phyloP scores from a whole-genome alignment of 352 stramenopile species.

The Pythium angustatum region DNA sequence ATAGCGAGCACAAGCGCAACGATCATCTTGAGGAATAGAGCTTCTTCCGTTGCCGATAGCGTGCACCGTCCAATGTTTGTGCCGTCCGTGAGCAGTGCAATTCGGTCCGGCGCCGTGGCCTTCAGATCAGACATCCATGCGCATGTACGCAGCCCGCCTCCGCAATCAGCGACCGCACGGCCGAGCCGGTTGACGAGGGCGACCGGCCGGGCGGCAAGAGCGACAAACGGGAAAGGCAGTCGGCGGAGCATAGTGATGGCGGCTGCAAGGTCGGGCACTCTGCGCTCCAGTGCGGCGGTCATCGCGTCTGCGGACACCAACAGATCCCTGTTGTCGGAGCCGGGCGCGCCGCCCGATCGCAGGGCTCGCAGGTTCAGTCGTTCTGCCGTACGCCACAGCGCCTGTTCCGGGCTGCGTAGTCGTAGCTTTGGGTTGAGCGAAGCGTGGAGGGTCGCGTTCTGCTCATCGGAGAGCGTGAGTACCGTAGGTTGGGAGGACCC shows the following conservation, averaged over 20 bases:
- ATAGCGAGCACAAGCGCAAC: background rate
- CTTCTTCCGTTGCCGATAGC: background rate
- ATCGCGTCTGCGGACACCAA: background rate
- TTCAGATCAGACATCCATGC: background rate
- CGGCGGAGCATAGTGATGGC: background rate
- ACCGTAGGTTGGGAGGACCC: background rate
- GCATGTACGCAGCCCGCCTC: background rate
- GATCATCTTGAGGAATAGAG: background rate
- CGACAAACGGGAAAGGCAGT: slow-evolving; percentile 4
- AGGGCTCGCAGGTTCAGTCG: background rate
- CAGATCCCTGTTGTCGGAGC: background rate
- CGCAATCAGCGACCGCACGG: background rate
- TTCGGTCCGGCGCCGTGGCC: no score
- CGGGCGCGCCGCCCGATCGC: background rate
- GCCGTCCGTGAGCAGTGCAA: background rate
- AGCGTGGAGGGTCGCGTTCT: background rate
- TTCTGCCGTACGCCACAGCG: background rate
- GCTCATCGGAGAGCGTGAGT: background rate
- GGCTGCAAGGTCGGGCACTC: background rate
- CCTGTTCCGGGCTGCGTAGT: background rate
- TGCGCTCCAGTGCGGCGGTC: background rate
- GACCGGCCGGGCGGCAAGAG: background rate
- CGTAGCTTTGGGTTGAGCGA: background rate
- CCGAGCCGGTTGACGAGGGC: background rate
- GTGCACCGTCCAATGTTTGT: background rate